These are phyloP conservation scores for Evansstolkia leycettana DNA, from an alignment of 495 filamentous ascomycete species.

Conservation along the genomic window DNA sequence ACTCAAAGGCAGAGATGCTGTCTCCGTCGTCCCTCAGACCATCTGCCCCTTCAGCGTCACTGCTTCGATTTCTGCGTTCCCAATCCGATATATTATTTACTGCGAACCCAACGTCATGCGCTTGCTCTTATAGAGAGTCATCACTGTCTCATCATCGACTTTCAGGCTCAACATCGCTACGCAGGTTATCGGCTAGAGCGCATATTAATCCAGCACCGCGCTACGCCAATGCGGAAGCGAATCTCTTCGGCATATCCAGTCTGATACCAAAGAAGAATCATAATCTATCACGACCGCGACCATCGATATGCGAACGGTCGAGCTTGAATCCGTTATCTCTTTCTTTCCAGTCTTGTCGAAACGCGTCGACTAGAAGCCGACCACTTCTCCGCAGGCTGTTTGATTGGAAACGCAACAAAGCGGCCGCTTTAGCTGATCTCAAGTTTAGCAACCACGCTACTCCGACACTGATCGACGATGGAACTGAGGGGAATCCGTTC, in stretches of 20 bases:
- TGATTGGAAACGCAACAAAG: conserved; percentile 25
- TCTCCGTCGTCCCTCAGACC: conserved; percentile 22
- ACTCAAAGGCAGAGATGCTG: conserved; percentile 22
- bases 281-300: conserved; percentile 7
- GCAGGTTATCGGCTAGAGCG: conserved; percentile 13
- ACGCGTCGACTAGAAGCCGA: conserved; percentile 29
- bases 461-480: conserved; percentile 24
- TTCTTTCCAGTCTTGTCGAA: conserved; percentile 12
- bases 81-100: conserved; percentile 46
- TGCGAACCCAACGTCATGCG: conserved; percentile 23
- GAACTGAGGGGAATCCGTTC: conserved; percentile 22
- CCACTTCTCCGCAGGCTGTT: conserved; percentile 46
- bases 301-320: background rate
- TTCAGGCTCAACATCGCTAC: conserved; percentile 6
- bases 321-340: background rate
- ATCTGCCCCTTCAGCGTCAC: conserved; percentile 41
- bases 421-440: conserved; percentile 12
- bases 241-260: conserved; percentile 2
- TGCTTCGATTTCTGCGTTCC: conserved; percentile 49
- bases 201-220: conserved; percentile 7
- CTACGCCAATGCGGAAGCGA: conserved; percentile 5
- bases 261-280: background rate
- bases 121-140: conserved; percentile 4
- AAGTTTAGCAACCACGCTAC: conserved; percentile 9
- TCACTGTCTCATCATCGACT: conserved; percentile 1